Base-by-base conservation (phyloP, 139 green algal genomes). In the Pycnococcus provasolii region DNA sequence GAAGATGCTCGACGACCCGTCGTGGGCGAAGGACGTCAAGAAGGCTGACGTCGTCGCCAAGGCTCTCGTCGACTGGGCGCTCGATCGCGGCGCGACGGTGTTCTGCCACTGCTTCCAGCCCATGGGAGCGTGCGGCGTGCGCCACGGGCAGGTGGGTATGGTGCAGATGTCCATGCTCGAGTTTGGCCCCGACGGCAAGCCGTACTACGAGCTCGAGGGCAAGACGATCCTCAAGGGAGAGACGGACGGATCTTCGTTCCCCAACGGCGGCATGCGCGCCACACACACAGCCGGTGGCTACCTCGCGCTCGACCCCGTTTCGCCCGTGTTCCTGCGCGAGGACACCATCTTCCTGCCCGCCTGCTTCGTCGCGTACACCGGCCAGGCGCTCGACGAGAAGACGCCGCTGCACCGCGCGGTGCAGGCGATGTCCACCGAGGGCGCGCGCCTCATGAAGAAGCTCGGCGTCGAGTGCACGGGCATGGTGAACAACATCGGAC, bases 61-160 rank as follows among this genome's bases (percentile, higher is more conserved):
- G 9, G 68, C 68, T 4, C 15, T 74, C 11, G 59, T 67, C 47
- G 59, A 68, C 39, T 74, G 68, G 68, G 68, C 68, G 1, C 42
- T 68, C 42, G 68, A 74, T 9, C 62, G 61, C 13, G 68, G 68
- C 9, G 68, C 68, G 8, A 53, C 50, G 4, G 42, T 53, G 42
- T 74, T 59, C 47, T 74, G 59, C 59, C 68, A 74, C 68, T 74
- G 68, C 59, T 74, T 74, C 52, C 68, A 74, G 54, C 68, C 68
- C 15, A 66, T 74, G 58, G 42, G n/a, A 5, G 58, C 41, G 3
- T 58, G 46, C 1, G 48, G 48, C 0, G 54, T 72, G 3, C 68
- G 68, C 52, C 68, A 74, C 59, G 68, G 68, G 45, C 51, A 65
- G 13, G 26, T 47, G 6, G 68, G 41, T 53, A 15, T 51, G 13